These are phyloP conservation scores for Glebionis coronaria DNA, from an alignment of 129 eudicot species.

Conservation along the genomic window DNA sequence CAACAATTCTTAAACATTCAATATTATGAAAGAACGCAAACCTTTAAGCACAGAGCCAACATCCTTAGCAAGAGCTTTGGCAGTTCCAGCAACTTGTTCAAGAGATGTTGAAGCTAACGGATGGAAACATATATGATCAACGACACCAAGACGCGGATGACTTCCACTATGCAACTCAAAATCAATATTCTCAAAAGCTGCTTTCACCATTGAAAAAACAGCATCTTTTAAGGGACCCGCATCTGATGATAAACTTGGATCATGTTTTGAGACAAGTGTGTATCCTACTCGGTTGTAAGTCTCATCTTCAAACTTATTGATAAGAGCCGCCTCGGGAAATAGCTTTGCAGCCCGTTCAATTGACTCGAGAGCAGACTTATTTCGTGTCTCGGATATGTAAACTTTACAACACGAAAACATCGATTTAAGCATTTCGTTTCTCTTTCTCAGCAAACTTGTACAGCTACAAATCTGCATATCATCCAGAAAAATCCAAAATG, in stretches of 20 bases:
- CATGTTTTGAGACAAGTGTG: conserved; percentile 71
- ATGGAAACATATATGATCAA: conserved; percentile 90
- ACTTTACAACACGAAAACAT: conserved; percentile 84
- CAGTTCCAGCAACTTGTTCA: conserved; percentile 57
- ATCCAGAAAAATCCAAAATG: background rate
- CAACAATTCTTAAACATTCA: background rate
- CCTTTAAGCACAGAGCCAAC: conserved; percentile 75
- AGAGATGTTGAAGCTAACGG: conserved; percentile 58
- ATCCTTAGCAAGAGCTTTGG: conserved; percentile 66
- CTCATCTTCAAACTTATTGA: conserved; percentile 84
- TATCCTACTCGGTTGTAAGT: conserved; percentile 93
- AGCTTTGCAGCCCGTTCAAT: conserved; percentile 75
- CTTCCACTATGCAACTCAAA: conserved; percentile 65
- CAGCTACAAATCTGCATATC: background rate
- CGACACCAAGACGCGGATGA: conserved; percentile 95
- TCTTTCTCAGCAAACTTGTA: conserved; percentile 12
- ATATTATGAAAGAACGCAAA: conserved; percentile 21
- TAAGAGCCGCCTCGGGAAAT: conserved; percentile 59
- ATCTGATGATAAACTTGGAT: conserved; percentile 22
- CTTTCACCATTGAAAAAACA: conserved; percentile 72
- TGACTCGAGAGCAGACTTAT: conserved; percentile 68
- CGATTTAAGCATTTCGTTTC: conserved; percentile 49
- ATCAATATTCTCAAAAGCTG: conserved; percentile 80
- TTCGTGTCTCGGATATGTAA: conserved; percentile 93
- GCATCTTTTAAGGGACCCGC: conserved; percentile 48